Conservation (phyloP, 1,139 yeast genomes). For the Zygoascus meyerae region DNA sequence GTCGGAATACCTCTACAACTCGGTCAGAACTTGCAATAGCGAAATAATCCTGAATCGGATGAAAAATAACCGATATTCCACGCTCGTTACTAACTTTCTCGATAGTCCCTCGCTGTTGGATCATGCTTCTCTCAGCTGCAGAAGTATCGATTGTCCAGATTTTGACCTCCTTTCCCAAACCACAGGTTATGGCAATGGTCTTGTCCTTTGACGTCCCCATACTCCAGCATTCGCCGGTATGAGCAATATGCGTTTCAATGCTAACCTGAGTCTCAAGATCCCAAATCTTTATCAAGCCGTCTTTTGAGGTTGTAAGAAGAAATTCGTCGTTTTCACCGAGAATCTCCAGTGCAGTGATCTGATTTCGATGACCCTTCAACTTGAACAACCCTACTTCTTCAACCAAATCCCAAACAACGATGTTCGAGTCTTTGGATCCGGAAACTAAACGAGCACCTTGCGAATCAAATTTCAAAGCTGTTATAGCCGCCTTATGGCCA, state of each 20-base stretch:
- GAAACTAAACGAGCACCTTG: slow-evolving; percentile 82
- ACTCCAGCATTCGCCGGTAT: slow-evolving; percentile 90
- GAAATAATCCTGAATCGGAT: slow-evolving; percentile 43
- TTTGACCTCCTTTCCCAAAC: slow-evolving; percentile 76
- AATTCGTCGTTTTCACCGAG: slow-evolving; percentile 46
- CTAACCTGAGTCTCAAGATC: slow-evolving; percentile 85
- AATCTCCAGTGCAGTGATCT: slow-evolving; percentile 66
- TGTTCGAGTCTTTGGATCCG: slow-evolving; percentile 78
- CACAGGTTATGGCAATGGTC: slow-evolving; percentile 52
- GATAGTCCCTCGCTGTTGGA: slow-evolving; percentile 58
- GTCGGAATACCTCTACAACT: slow-evolving; percentile 73
- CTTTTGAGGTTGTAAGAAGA: slow-evolving; percentile 74
- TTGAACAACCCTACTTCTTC: slow-evolving; percentile 86
- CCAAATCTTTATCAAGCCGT: slow-evolving; percentile 90
- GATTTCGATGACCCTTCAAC: slow-evolving; percentile 83
- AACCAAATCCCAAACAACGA: slow-evolving; percentile 92
- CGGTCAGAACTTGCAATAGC: slow-evolving; percentile 74
- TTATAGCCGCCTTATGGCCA: slow-evolving; percentile 79
- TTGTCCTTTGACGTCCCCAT: slow-evolving; percentile 43
- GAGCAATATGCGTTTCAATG: slow-evolving; percentile 91
- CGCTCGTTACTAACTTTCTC: slow-evolving; percentile 78
- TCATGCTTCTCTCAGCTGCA: slow-evolving; percentile 43
- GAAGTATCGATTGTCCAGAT: slow-evolving; percentile 66
- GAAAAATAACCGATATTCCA: slow-evolving; percentile 58
- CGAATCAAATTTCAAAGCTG: slow-evolving; percentile 61